Evolutionary conservation across 2,329 filamentous ascomycete genomes (phyloP), one percentile per base, ranked within the genome.

Genomic region (Daldinia eschscholtzii): DNA sequence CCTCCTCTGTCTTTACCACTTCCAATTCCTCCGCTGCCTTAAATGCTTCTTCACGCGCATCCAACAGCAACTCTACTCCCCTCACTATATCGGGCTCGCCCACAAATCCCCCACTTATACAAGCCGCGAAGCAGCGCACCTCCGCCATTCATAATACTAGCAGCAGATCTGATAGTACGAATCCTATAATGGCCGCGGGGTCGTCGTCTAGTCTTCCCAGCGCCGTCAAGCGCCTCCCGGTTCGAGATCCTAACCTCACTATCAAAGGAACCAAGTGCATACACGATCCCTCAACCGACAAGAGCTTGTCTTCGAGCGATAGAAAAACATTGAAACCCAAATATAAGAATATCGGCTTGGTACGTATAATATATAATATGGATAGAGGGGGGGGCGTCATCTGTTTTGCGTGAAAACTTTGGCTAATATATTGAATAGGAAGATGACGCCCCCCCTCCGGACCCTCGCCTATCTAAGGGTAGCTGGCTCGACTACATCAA

Each of bases 381-480:
- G 74, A 68, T 73, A 77, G 78, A 78, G 83, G 84, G 86, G 86
- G 87, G 88, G 82, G 85, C 84, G 88, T 90, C 88, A 88, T 89
- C 86, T 85, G 81, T 78, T 81, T 80, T 79, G 80, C 83, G 81
- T 79, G 76, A 78, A 76, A 81, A 76, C 76, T 73, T 77, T 86
- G 86, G 87, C 88, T 90, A 90, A 90, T 87, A 76, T 73, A 79
- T 79, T 83, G 84, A 85, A 83, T 87, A 92, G 89, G 89, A 92
- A 87, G 91, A 94, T 89, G 91, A 93, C 83, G 87, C 88, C 84
- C 88, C 89, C 81, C 89, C 92, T 78, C 83, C 88, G 73, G 96
- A 99, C 81, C 96, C 96, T 72, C 92, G 96, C 76, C 85, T 97
- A 68, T 88, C 88, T 75, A 84, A 91, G 82, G 81, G 91, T 75